Evolutionary conservation across 805 yeast genomes (phyloP), one percentile per base, ranked within the genome.

Genomic region (Pichia nakasei): DNA sequence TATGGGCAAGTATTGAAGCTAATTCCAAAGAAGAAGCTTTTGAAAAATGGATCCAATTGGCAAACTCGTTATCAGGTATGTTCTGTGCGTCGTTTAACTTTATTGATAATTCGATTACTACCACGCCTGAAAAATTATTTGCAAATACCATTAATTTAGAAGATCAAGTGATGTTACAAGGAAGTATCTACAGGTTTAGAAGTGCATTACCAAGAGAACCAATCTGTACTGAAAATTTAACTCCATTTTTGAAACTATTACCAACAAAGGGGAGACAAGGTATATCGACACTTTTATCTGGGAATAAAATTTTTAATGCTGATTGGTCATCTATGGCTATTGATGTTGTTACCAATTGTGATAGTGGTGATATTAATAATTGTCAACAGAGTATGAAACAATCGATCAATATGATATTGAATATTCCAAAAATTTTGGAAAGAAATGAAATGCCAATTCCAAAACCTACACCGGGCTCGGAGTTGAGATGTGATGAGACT

Each of bases 201-300:
- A 95, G 96, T 7, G 85, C 96, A 0, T 72, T 93, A 40, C 96
- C 98, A 1, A 77, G 91, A 48, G 98, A 93, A 58, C 96, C 97
- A 0, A 80, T 93, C 17, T 93, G 98, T 63, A 93, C 98, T 0
- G 98, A 93, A 61, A 93, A 93, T 64, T 70, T 93, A 57, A 91
- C 98, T 0, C 97, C 98, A 0, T 87, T 91, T 53, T 62, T 93
- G 49, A 89, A 88, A 58, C 68, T 93, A 48, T 70, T 93, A 24
- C 97, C 98, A 3, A 85, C 97, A 11, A 82, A 86, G 57, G 97
- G 96, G 2, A 83, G 81, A 59, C 80, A 94, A 0, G 98, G 98
- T 3, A 67, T 93, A 34, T 76, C 95, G 0, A 75, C 94, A 0
- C 67, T 91, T 35, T 67, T 93, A 21, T 95, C 88, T 54, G 97